These are phyloP conservation scores for Chondrus crispus DNA, from an alignment of 23 red algal genomes.

Conservation along the genomic window DNA sequence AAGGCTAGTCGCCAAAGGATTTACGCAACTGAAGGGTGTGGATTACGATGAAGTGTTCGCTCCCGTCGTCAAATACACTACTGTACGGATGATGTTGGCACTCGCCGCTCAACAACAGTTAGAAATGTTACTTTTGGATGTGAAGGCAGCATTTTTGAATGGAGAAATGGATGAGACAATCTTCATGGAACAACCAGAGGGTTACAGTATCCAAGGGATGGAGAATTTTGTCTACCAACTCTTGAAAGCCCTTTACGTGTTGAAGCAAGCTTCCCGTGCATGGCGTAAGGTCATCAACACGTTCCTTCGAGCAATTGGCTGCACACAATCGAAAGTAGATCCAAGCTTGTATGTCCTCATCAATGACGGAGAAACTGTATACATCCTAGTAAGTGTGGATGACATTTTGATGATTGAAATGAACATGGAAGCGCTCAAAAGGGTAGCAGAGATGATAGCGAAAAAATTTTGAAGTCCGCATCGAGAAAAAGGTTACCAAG, in stretches of 20 bases:
- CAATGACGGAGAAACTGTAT: background rate
- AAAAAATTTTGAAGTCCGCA: background rate
- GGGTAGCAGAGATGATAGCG: background rate
- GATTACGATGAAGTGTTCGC: constrained; percentile 2
- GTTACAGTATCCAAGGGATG: background rate
- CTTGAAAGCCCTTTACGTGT: background rate
- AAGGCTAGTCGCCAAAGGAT: background rate
- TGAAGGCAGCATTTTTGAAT: background rate
- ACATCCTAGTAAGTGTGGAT: background rate
- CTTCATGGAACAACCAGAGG: background rate
- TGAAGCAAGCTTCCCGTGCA: background rate
- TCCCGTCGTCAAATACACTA: background rate
- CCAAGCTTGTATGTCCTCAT: background rate
- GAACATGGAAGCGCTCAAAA: background rate
- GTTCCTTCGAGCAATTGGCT: background rate
- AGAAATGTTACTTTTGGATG: background rate
- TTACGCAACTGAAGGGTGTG: background rate
- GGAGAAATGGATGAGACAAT: background rate
- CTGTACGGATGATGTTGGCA: background rate
- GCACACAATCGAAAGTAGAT: background rate
- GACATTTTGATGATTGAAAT: background rate
- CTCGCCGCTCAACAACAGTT: background rate
- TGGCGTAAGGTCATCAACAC: background rate
- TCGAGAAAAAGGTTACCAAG: background rate
- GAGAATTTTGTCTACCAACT: background rate